These are phyloP conservation scores for Aspergillus asperescens DNA, from an alignment of 495 filamentous ascomycete genomes.

Conservation along the genomic window DNA sequence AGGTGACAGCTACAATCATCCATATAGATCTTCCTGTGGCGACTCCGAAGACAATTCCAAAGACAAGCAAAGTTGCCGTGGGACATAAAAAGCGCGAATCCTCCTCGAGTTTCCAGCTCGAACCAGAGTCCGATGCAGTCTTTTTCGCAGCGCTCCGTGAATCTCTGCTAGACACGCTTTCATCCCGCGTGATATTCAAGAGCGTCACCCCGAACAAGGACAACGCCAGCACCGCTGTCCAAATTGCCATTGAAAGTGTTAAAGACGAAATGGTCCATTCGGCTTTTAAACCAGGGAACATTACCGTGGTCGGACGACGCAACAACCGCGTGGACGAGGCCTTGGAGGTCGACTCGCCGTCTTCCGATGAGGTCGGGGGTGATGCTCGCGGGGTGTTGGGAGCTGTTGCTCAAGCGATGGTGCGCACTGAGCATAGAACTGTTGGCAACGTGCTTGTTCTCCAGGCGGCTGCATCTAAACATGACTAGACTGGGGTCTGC, in stretches of 20 bases:
- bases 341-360: conserved; percentile 1
- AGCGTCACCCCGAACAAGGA: conserved; percentile 17
- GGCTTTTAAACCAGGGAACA: conserved; percentile 66
- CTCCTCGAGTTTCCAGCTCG: background rate
- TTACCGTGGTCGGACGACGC: conserved; percentile 68
- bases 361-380: conserved; percentile 27
- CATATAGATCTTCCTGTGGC: conserved; percentile 21
- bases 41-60: background rate
- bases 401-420: conserved; percentile 56
- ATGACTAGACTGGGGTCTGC: background rate
- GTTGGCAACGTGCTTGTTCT: conserved; percentile 75
- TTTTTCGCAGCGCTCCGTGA: conserved; percentile 61
- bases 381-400: conserved; percentile 63
- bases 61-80: background rate
- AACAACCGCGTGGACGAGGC: conserved; percentile 19
- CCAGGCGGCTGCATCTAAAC: conserved; percentile 45
- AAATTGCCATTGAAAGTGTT: conserved; percentile 39
- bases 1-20: conserved; percentile 49
- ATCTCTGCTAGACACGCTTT: conserved; percentile 53
- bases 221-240: conserved; percentile 21
- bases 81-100: background rate
- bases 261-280: conserved; percentile 56
- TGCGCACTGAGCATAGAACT: conserved; percentile 49
- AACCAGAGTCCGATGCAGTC: conserved; percentile 40
- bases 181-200: conserved; percentile 56